Percentiles rank a stretch among this genome's conserved stretches.
Evolutionary conservation across 495 filamentous ascomycete species (phyloP).

Genomic region (Penicillium paradoxum): DNA sequence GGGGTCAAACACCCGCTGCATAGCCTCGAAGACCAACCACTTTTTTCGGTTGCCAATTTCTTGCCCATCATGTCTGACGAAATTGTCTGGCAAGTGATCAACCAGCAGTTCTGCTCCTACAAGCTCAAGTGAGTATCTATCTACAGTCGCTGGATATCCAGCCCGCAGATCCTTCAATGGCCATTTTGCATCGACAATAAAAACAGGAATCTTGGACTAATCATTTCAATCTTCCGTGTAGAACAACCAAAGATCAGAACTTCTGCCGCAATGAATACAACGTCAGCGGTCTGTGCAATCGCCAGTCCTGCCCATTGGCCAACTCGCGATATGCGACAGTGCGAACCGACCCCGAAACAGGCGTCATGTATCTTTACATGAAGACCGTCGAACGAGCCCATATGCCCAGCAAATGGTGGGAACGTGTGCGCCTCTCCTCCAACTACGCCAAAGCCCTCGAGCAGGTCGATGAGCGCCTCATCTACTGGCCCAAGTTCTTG

Average conservation of each 20-base stretch:
- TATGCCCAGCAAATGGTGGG: constrained; percentile 90
- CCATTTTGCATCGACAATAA: neutral
- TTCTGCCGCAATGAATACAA: constrained; percentile 98
- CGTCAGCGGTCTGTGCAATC: constrained; percentile 90
- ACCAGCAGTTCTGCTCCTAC: constrained; percentile 94
- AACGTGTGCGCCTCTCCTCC: constrained; percentile 80
- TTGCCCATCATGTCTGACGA: constrained; percentile 65
- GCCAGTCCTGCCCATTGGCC: constrained; percentile 90
- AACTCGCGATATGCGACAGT: constrained; percentile 96
- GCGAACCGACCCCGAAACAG: constrained; percentile 73
- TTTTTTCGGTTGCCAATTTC: neutral
- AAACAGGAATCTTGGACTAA: constrained; percentile 12
- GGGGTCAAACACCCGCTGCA: constrained; percentile 1
- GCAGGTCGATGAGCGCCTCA: constrained; percentile 81
- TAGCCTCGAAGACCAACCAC: neutral
- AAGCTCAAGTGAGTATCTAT: constrained; percentile 73
- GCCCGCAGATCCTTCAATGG: neutral
- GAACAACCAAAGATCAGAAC: constrained; percentile 85
- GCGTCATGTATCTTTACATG: constrained; percentile 91
- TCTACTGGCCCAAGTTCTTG: constrained; percentile 96
- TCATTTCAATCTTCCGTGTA: constrained; percentile 23
- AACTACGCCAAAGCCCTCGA: constrained; percentile 86
- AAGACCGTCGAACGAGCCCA: constrained; percentile 91
- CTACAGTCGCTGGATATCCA: neutral
- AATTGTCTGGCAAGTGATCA: constrained; percentile 95